Evolutionary conservation across 192 early-diverging fungal genomes (phyloP).

Genomic region (Coemansia sp.): DNA sequence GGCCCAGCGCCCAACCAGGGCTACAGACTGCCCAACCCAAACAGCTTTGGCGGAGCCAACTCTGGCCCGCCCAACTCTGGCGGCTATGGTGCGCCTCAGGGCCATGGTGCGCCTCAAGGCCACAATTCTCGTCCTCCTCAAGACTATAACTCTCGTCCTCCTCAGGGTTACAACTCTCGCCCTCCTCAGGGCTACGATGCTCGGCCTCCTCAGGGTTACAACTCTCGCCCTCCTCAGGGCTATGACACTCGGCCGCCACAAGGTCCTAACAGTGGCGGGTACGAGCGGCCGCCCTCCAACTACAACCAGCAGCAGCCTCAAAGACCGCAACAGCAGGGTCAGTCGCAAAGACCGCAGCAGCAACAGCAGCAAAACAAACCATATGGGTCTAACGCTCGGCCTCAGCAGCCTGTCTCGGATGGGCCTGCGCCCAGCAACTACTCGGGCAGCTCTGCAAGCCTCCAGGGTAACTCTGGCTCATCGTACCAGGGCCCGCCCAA

Average conservation of each 20-base stretch:
- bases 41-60: not conserved
- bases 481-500: not conserved
- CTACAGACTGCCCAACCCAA: not conserved
- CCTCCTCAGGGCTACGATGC: not conserved
- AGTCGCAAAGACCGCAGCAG: not conserved
- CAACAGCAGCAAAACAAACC: not conserved
- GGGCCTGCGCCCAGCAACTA: conserved; percentile 20
- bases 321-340: not conserved
- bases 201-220: not conserved
- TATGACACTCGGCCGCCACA: conserved; percentile 6
- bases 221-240: not conserved
- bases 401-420: not conserved
- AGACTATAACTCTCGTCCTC: not conserved
- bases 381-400: conserved; percentile 6
- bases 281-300: not conserved
- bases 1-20: not conserved
- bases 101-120: not conserved
- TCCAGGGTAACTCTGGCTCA: not conserved
- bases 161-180: not conserved
- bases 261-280: not conserved
- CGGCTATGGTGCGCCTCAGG: conserved; percentile 15
- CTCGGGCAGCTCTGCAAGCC: conserved; percentile 7
- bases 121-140: conserved; percentile 8
- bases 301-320: not conserved
- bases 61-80: conserved; percentile 13